Conservation (phyloP, 345 rosid species). For the Erodium maritimum region DNA sequence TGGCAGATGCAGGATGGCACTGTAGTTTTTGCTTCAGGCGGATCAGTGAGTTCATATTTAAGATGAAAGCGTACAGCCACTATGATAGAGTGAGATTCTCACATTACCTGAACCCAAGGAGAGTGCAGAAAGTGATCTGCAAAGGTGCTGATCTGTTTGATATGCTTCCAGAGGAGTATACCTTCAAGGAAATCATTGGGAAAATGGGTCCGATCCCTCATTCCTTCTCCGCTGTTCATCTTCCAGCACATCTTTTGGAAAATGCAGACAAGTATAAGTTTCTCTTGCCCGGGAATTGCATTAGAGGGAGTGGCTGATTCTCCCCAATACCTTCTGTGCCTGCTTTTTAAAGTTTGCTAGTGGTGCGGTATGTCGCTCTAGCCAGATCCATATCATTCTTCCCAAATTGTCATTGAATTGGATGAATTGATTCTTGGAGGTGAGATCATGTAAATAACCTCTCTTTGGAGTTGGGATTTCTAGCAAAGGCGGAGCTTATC, state of each 20-base stretch:
- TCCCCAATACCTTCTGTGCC: constrained; percentile 30
- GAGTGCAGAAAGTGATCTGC: constrained; percentile 39
- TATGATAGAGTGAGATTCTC: constrained; percentile 35
- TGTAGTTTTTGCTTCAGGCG: constrained; percentile 43
- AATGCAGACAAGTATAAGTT: constrained; percentile 33
- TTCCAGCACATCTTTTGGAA: constrained; percentile 37
- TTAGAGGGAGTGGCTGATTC: constrained; percentile 36
- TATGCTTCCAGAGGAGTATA: constrained; percentile 45
- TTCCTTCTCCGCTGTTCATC: constrained; percentile 42
- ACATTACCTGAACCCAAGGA: constrained; percentile 27
- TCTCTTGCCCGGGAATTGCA: too few species aligned
- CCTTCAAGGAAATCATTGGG: constrained; percentile 39
- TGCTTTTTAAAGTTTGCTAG: too few species aligned
- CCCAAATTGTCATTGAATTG: constrained; percentile 2
- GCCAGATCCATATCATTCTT: constrained; percentile 1
- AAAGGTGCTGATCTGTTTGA: constrained; percentile 41
- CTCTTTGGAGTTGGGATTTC: constrained; percentile 12
- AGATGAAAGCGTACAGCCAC: constrained; percentile 49
- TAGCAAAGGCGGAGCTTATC: too few species aligned
- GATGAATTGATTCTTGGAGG: constrained; percentile 15
- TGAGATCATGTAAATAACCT: constrained; percentile 24
- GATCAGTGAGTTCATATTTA: constrained; percentile 32
- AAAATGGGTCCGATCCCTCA: constrained; percentile 46
- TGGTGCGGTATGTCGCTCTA: background rate
- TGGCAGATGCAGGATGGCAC: too few species aligned